A percentile compares a stretch with the other conserved stretches of the same genome.
phyloP scores from a whole-genome alignment of 257 asterid genomes.

The Solanum bulbocastanum region DNA sequence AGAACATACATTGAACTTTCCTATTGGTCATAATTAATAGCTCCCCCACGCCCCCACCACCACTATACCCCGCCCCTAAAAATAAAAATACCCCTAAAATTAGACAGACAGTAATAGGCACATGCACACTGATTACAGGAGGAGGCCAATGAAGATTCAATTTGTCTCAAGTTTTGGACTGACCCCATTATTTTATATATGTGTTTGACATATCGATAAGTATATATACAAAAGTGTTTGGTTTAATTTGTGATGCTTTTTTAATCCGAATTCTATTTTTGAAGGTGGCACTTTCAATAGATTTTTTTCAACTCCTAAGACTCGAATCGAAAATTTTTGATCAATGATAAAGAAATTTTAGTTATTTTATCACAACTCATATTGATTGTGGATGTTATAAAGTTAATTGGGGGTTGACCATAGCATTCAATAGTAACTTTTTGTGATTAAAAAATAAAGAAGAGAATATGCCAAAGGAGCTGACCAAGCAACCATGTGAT shows the following conservation, averaged over 20 bases:
- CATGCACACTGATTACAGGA: neutral
- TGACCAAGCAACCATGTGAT: slow-evolving; percentile 5
- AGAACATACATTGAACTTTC: neutral
- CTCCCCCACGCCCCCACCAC: neutral
- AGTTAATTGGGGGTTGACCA: neutral
- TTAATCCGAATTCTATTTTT: too few species aligned
- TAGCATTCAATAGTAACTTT: neutral
- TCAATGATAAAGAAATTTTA: too few species aligned
- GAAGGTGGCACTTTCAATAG: accelerated
- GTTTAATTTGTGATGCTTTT: neutral
- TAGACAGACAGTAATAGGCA: neutral
- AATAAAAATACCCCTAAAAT: neutral
- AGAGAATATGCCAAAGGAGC: neutral
- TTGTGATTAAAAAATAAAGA: neutral
- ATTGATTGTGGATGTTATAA: neutral
- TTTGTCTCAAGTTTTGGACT: neutral
- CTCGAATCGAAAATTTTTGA: accelerated
- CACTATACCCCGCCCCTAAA: neutral
- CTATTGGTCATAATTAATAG: neutral
- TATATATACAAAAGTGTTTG: neutral
- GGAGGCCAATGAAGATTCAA: neutral
- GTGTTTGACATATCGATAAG: neutral
- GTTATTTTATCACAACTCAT: too few species aligned
- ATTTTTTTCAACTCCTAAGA: too few species aligned
- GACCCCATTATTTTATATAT: neutral